Evolutionary conservation across 441 rosid genomes (phyloP).

Genomic region (Brassica balearica): DNA sequence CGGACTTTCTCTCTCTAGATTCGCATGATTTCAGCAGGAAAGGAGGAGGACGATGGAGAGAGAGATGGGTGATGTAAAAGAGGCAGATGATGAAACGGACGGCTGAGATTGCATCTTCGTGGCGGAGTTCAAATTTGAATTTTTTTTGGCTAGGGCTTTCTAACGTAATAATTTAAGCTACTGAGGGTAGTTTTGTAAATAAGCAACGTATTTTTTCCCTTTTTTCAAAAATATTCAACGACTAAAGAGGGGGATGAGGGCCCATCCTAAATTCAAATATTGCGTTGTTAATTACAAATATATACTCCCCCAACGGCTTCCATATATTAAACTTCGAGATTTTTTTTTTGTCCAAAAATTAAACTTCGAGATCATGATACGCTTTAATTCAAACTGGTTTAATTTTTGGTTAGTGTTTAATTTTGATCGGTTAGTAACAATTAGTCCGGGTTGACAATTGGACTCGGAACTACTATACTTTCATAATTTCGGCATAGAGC

Average conservation of each 20-base stretch:
- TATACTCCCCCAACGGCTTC: conserved; percentile 10
- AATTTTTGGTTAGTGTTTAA: not conserved
- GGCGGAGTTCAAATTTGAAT: conserved; percentile 78
- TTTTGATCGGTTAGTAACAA: not conserved
- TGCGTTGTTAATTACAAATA: conserved; percentile 3
- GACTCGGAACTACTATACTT: not conserved
- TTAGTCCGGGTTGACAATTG: not conserved
- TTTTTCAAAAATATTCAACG: conserved; percentile 15
- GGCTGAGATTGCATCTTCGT: conserved; percentile 64
- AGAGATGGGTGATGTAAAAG: conserved; percentile 16
- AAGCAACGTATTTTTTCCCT: not conserved
- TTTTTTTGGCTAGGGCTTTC: conserved; percentile 28
- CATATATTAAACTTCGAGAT: not conserved
- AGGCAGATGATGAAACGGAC: conserved; percentile 47
- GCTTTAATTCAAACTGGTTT: not conserved
- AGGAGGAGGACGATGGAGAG: not conserved
- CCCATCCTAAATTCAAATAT: conserved; percentile 33
- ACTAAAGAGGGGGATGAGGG: not conserved
- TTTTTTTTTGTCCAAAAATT: too few species aligned
- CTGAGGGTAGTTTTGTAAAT: conserved; percentile 17
- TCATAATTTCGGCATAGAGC: not conserved
- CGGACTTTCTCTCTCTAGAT: conserved; percentile 26
- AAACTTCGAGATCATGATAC: not conserved
- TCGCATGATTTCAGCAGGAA: conserved; percentile 43
- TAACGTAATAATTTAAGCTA: not conserved